Conservation (phyloP, 2,329 filamentous ascomycete species). For the Paraphaeosphaeria minitans region DNA sequence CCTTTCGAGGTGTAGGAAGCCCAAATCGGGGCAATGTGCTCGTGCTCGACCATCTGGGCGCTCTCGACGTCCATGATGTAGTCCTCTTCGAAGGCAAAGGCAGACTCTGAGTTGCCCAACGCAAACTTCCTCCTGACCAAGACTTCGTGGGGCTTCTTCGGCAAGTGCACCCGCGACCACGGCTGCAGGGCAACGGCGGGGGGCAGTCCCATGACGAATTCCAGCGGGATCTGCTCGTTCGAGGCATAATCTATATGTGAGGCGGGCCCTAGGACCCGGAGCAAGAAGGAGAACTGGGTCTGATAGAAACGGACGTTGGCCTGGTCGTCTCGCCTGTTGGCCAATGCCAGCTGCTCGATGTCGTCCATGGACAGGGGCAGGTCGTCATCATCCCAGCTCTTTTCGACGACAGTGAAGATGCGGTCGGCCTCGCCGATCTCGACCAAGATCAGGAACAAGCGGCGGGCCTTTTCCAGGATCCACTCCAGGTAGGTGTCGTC, state of each 20-base stretch:
- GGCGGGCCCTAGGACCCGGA: slow-evolving; percentile 66
- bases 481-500: slow-evolving; percentile 80
- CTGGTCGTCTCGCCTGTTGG: slow-evolving; percentile 63
- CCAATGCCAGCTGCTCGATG: slow-evolving; percentile 66
- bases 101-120: slow-evolving; percentile 49
- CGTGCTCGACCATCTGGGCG: slow-evolving; percentile 65
- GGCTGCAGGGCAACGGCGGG: slow-evolving; percentile 53
- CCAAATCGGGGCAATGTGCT: slow-evolving; percentile 73
- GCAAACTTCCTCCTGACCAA: slow-evolving; percentile 65
- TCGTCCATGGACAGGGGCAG: slow-evolving; percentile 71
- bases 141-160: slow-evolving; percentile 62
- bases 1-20: slow-evolving; percentile 71
- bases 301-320: slow-evolving; percentile 72
- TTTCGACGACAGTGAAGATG: slow-evolving; percentile 76
- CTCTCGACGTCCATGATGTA: slow-evolving; percentile 67
- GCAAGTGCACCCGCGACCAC: slow-evolving; percentile 68
- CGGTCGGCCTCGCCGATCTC: slow-evolving; percentile 73
- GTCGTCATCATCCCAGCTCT: slow-evolving; percentile 78
- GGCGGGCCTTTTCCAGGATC: slow-evolving; percentile 71
- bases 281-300: slow-evolving; percentile 72
- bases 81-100: slow-evolving; percentile 47
- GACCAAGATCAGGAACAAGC: slow-evolving; percentile 72
- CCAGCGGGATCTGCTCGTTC: slow-evolving; percentile 71
- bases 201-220: slow-evolving; percentile 65
- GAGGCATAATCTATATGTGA: slow-evolving; percentile 68